A percentile compares a stretch with the other conserved stretches of the same genome.
Evolutionary conservation across 1,284 basidiomycete species (phyloP).

Genomic region (Mycena sp.): DNA sequence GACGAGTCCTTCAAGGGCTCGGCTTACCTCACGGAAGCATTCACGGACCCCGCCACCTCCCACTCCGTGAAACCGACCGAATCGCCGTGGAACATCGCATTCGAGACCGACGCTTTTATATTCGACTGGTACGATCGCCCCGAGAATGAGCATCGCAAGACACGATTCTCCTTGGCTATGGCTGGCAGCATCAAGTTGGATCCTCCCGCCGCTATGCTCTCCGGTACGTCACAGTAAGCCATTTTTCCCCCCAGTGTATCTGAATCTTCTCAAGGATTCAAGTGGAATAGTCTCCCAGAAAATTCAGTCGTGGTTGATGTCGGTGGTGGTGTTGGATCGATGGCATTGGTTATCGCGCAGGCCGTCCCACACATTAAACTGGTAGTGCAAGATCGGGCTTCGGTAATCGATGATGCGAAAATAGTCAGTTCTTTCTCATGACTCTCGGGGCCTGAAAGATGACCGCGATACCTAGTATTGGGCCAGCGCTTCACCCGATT

Average conservation of each 20-base stretch:
- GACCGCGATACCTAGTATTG: conserved; percentile 22
- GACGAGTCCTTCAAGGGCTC: conserved; percentile 28
- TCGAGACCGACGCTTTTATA: conserved; percentile 13
- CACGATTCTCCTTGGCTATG: conserved; percentile 25
- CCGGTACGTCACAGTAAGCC: neutral
- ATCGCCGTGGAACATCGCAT: conserved; percentile 28
- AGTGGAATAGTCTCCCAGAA: conserved; percentile 36
- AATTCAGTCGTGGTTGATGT: conserved; percentile 42
- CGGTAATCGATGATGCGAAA: conserved; percentile 34
- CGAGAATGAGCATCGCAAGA: conserved; percentile 8
- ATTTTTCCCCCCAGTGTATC: neutral
- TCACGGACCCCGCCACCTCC: conserved; percentile 10
- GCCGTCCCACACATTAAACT: conserved; percentile 34
- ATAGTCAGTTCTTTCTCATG: neutral
- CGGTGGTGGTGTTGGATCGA: conserved; percentile 42
- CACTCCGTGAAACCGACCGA: conserved; percentile 13
- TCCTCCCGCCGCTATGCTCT: conserved; percentile 23
- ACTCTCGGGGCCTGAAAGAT: neutral
- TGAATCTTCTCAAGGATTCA: conserved; percentile 30
- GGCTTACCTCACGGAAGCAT: conserved; percentile 24
- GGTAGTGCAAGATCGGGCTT: conserved; percentile 42
- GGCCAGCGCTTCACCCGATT: conserved; percentile 16
- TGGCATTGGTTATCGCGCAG: conserved; percentile 34
- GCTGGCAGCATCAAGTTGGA: conserved; percentile 22
- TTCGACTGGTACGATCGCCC: conserved; percentile 25